phyloP scores from a whole-genome alignment of 106 monocot species.

The Phalaenopsis equestris region DNA sequence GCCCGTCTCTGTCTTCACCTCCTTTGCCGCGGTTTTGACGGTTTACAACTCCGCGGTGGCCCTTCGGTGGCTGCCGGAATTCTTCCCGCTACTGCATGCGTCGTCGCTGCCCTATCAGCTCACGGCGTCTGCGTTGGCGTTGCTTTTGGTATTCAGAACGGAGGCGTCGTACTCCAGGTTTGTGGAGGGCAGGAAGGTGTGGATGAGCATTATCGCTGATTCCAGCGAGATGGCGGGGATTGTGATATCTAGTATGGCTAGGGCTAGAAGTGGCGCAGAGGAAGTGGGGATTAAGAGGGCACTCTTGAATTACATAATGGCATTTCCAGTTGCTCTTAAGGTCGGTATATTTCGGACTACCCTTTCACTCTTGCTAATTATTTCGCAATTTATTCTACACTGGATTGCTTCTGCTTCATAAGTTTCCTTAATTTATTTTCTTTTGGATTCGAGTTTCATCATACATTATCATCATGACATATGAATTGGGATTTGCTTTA shows the following conservation, averaged over 20 bases:
- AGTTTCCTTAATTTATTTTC: not conserved
- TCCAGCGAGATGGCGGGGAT: constrained; percentile 50
- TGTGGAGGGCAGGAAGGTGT: constrained; percentile 72
- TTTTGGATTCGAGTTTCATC: not conserved
- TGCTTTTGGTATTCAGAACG: constrained; percentile 88
- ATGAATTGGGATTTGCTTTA: too few relatives aligned
- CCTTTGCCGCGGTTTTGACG: constrained; percentile 38
- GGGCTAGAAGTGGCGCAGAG: constrained; percentile 1
- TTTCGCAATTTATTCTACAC: not conserved
- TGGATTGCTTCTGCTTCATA: not conserved
- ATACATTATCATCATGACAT: too few relatives aligned
- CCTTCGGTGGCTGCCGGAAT: constrained; percentile 24
- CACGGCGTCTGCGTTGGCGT: constrained; percentile 79
- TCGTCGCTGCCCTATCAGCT: constrained; percentile 78
- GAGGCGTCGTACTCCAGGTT: constrained; percentile 93
- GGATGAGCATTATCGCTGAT: constrained; percentile 62
- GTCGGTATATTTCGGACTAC: constrained; percentile 16
- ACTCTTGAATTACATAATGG: constrained; percentile 68
- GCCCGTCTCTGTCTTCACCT: constrained; percentile 52
- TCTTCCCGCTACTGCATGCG: constrained; percentile 44
- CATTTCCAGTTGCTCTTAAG: constrained; percentile 90
- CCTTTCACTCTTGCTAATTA: not conserved
- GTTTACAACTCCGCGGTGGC: constrained; percentile 62
- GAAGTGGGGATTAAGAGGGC: constrained; percentile 27
- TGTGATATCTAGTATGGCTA: constrained; percentile 26